Conservation (phyloP, 192 early-diverging fungal genomes). For the Allomyces macrogynus region DNA sequence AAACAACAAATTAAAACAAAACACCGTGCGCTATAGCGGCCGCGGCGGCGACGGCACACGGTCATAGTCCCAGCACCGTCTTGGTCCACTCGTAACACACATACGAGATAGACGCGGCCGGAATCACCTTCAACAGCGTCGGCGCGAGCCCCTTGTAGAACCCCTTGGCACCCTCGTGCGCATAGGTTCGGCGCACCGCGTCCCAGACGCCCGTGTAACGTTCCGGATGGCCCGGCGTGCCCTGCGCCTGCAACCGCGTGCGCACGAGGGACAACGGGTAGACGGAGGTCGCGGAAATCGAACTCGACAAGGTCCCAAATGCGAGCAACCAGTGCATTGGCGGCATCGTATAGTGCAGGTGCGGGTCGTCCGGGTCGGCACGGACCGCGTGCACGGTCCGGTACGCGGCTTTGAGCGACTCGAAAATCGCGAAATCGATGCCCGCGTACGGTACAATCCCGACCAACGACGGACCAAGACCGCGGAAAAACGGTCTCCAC, state of each 20-base stretch:
- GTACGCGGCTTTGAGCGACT: conserved; percentile 44
- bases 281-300: conserved; percentile 41
- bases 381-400: conserved; percentile 20
- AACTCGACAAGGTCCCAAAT: conserved; percentile 45
- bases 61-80: conserved; percentile 16
- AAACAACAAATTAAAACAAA: too few species aligned
- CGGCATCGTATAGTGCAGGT: conserved; percentile 14
- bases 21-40: too few species aligned
- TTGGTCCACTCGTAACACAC: conserved; percentile 45
- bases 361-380: conserved; percentile 9
- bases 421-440: conserved; percentile 49
- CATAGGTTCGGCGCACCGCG: conserved; percentile 35
- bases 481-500: conserved; percentile 40
- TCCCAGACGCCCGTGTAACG: conserved; percentile 41
- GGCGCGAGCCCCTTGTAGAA: conserved; percentile 60
- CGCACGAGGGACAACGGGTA: conserved; percentile 54
- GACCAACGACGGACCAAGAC: conserved; percentile 32
- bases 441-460: conserved; percentile 64
- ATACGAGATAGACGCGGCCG: conserved; percentile 52
- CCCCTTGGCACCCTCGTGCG: conserved; percentile 35
- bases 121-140: conserved; percentile 51
- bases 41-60: too few species aligned
- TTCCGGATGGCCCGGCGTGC: conserved; percentile 49
- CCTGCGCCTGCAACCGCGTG: conserved; percentile 63
- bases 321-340: conserved; percentile 29